Conservation (phyloP, 371 early-diverging fungal genomes). For the Amoeboaphelidium protococcarum region DNA sequence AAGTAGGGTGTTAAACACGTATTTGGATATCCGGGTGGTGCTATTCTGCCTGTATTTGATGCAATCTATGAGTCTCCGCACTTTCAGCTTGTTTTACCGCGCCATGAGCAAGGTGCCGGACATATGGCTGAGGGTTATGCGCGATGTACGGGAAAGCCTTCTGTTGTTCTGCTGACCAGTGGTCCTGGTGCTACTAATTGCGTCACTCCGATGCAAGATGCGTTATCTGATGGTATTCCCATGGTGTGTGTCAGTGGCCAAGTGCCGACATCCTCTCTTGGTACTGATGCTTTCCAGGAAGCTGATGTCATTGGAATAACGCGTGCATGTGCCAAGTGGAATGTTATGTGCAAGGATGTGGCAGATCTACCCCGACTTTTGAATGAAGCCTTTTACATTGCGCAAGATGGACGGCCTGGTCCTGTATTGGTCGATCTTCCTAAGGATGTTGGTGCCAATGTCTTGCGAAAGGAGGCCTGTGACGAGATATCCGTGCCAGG, state of each 20-base stretch:
- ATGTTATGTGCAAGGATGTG: conserved; percentile 88
- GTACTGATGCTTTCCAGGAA: conserved; percentile 92
- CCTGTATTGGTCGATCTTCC: conserved; percentile 92
- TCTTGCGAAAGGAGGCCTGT: conserved; percentile 22
- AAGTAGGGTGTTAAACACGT: conserved; percentile 67
- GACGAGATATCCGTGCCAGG: background rate
- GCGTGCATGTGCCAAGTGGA: conserved; percentile 88
- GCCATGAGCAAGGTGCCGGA: conserved; percentile 93
- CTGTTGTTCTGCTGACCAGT: conserved; percentile 80
- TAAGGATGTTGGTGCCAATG: conserved; percentile 80
- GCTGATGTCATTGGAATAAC: conserved; percentile 86
- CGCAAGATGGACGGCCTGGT: conserved; percentile 82
- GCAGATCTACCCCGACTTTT: conserved; percentile 81
- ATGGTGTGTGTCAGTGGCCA: conserved; percentile 84
- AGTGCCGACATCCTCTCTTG: conserved; percentile 70
- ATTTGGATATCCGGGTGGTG: conserved; percentile 93
- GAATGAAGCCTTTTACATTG: conserved; percentile 87
- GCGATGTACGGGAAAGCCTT: conserved; percentile 75
- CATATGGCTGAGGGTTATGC: conserved; percentile 96
- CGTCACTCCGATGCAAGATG: conserved; percentile 90
- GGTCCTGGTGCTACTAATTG: conserved; percentile 97
- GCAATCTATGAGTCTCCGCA: conserved; percentile 82
- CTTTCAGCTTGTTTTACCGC: conserved; percentile 75
- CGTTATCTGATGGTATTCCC: conserved; percentile 74
- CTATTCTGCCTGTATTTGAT: conserved; percentile 86